Conservation (phyloP, 768 basidiomycete species). For the Favolaschia claudopus region DNA sequence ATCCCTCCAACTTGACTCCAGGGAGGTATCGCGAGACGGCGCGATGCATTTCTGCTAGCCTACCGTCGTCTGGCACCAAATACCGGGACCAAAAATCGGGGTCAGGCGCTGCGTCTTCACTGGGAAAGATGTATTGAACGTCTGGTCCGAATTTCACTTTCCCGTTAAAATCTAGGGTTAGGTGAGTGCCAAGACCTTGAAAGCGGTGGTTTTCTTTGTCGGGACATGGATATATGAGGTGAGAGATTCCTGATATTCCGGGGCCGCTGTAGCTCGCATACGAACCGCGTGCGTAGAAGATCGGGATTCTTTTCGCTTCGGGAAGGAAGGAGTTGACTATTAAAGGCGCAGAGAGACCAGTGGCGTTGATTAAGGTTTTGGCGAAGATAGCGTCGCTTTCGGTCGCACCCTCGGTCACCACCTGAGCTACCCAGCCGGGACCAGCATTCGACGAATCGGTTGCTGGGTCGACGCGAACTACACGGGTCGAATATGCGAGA, state of each 20-base stretch:
- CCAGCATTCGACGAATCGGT: too few species aligned
- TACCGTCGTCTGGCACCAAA: conserved; percentile 69
- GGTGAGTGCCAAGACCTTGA: conserved; percentile 90
- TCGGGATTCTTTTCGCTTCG: conserved; percentile 62
- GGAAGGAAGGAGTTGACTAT: conserved; percentile 76
- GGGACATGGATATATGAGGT: conserved; percentile 93
- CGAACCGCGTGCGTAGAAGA: conserved; percentile 85
- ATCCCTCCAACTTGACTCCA: conserved; percentile 59
- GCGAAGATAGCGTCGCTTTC: conserved; percentile 72
- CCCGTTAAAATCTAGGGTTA: conserved; percentile 86
- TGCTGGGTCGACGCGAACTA: conserved; percentile 85
- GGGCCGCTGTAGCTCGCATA: conserved; percentile 90
- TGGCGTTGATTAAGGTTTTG: conserved; percentile 81
- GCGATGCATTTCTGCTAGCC: conserved; percentile 68
- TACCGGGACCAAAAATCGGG: conserved; percentile 80
- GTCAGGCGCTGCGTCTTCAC: conserved; percentile 56
- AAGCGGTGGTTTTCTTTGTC: conserved; percentile 70
- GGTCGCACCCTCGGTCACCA: conserved; percentile 56
- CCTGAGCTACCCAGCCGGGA: conserved; percentile 92
- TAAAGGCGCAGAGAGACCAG: conserved; percentile 76
- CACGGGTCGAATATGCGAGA: conserved; percentile 79
- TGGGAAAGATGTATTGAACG: conserved; percentile 83
- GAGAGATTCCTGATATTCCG: conserved; percentile 69
- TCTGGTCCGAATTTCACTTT: conserved; percentile 94
- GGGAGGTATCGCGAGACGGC: conserved; percentile 83